Base-by-base conservation (phyloP, 2,329 filamentous ascomycete species). In the Fusarium azukiicola region DNA sequence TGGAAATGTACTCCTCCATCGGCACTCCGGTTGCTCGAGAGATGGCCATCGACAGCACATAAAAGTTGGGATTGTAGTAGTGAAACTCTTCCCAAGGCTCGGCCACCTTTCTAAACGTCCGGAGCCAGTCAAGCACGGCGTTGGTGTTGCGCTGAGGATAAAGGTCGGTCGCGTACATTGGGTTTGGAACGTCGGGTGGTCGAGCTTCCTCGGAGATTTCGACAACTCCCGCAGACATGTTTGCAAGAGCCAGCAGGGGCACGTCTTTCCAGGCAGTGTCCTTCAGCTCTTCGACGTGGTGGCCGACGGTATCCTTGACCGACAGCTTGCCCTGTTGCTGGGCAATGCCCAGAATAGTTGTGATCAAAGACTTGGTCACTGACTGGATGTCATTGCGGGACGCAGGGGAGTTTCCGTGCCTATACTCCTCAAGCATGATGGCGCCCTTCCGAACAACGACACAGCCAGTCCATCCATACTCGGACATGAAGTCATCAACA, bases 61-160 rank as follows among this genome's bases (percentile, higher is more conserved):
- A 79, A 23, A 76, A 80, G 67, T 80, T 80, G 0, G 78, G 78
- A 38, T 80, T 80, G 54, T 80, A 80, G 44, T 80, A 80, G 16
- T 80, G 78, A n/a, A 80, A 80, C 68, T 80, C 78, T 9, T 80
- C 52, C 78, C 75, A 80, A 3, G 78, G 78, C 19, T 80, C 68
- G 17, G 75, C 75, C 14, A 80, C 75, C 3, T 80, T 80, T 14
- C 50, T 72, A 9, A 79, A 69, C 0, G 75, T 80, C 56, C 68
- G 73, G 6, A 80, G 66, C 78, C 78, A 80, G 7, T 76, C 58
- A 5, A 79, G 42, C 4, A 80, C 78, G 3, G 58, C 73, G 3
- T 79, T 36, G 7, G 75, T 71, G 6, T 80, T 73, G 1, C 32
- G 47, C 14, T 69, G 75, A 1, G 78, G 78, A 19, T 80, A 80